Base-by-base conservation (phyloP, 768 basidiomycete genomes). In the Leccinum olivaceopallidum region DNA sequence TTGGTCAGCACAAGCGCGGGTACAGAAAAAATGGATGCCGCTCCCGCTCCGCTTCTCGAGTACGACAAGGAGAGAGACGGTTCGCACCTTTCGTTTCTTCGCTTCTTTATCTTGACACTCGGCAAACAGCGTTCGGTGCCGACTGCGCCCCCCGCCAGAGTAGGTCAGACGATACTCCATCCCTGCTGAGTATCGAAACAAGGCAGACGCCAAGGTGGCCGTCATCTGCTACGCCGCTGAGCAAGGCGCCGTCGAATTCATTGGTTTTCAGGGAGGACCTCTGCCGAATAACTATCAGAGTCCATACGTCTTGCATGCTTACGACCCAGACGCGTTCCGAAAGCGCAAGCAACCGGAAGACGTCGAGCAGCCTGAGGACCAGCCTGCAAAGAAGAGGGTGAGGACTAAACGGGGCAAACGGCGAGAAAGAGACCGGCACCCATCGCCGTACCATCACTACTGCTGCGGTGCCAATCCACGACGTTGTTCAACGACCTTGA, bases 151-250 rank as follows among this genome's bases (percentile, higher is more conserved):
- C 1, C 55, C 65, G 16, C 52, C 72, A 22, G 76, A 73, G 1
- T 76, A 81, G 55, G 63, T 73, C n/a, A 77, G 76, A 34, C 71
- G 70, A 55, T 90, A 82, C 69, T 69, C 71, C 0, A 82, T 81
- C 7, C 72, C 79, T 7, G 69, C 75, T 8, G 78, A 83, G 59
- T 88, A 87, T 68, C 77, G 81, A 44, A 81, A 75, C 30, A 86
- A 85, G 65, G 75, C 76, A 18, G 88, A 90, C 62, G 88, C 88
- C 6, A 87, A 82, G 69, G 74, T 79, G 16, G 87, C 84, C 16
- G 87, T 82, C 12, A 74, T 80, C 1, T 78, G 77, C 57, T 71
- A 72, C 3, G 89, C 87, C 3, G 82, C 80, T 16, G 75, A 84
- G 62, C 71, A 80, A 62, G 87, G 89, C 9, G 75, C 78, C 18